Base-by-base conservation (phyloP, 2,329 filamentous ascomycete genomes). In the Falciphora oryzae region DNA sequence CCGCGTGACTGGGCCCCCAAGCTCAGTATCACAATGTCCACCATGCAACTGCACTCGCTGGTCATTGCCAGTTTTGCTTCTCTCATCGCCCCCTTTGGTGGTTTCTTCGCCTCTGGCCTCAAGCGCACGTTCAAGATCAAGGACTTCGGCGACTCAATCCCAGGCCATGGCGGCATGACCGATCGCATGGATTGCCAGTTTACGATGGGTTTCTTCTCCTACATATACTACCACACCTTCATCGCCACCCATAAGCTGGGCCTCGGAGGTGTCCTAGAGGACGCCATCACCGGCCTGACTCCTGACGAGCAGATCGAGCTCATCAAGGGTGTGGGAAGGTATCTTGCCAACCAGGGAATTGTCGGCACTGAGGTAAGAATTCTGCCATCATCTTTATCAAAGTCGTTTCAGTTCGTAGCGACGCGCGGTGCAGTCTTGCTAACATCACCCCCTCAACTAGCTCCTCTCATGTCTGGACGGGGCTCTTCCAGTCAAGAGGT, bases 101-200 rank as follows among this genome's bases (percentile, higher is more conserved):
- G 95, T 35, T 99, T 99, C 85, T 99, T 99, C 75, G 95, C 95
- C 5, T 97, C 93, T 2, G 95, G 95, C 0, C 85, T 99, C 65
- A 99, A 99, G 85, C 91, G 95, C 35, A 97, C 94, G 4, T 99
- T 99, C 82, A 98, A 99, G 81, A 96, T 99, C 83, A 99, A 99
- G 83, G 95, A 99, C 80, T 99, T 99, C 79, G 95, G 95, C 70
- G 92, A 99, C 77, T 96, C 93, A 1, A 99, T 99, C 70, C 95
- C 95, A 1, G 95, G 95, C 28, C 95, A 99, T 73, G 95, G 95
- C 67, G 95, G 95, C 70, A 98, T 99, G 80, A 99, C 95, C 22
- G 95, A 99, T 75, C 91, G 95, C 67, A 98, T 99, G 94, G 95
- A 99, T 75, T 99, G 95, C 76, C 95, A 99, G 75, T 99, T 99